Conservation (phyloP, 1,139 yeast genomes). For the Diutina mesorugosa region DNA sequence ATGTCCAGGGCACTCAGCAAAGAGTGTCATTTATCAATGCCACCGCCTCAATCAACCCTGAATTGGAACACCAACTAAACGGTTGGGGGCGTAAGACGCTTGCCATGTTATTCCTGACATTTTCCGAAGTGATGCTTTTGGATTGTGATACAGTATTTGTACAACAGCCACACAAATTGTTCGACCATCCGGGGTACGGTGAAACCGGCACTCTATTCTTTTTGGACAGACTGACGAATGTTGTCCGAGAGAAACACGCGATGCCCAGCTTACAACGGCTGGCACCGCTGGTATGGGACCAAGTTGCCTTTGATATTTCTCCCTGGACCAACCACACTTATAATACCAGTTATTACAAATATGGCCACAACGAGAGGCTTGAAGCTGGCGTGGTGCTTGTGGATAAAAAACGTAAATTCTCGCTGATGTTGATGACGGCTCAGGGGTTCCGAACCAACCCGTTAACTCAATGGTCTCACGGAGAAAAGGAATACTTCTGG, state of each 20-base stretch:
- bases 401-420: not conserved
- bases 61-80: not conserved
- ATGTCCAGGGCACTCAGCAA: not conserved
- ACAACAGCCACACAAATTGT: not conserved
- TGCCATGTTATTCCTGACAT: not conserved
- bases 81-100: not conserved
- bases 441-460: not conserved
- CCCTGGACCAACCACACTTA: not conserved
- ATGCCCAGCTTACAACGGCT: not conserved
- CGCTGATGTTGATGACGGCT: not conserved
- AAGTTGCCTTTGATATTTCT: not conserved
- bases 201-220: not conserved
- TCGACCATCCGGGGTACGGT: not conserved
- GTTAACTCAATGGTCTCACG: not conserved
- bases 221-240: not conserved
- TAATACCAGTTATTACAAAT: not conserved
- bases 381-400: not conserved
- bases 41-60: not conserved
- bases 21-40: not conserved
- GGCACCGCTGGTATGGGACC: not conserved
- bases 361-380: not conserved
- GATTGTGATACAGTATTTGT: not conserved
- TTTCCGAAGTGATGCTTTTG: not conserved
- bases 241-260: not conserved
- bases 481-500: constrained; percentile 1